Evolutionary conservation across 441 rosid species (phyloP), one percentile per base, ranked within the genome.

Genomic region (Viola pubescens): DNA sequence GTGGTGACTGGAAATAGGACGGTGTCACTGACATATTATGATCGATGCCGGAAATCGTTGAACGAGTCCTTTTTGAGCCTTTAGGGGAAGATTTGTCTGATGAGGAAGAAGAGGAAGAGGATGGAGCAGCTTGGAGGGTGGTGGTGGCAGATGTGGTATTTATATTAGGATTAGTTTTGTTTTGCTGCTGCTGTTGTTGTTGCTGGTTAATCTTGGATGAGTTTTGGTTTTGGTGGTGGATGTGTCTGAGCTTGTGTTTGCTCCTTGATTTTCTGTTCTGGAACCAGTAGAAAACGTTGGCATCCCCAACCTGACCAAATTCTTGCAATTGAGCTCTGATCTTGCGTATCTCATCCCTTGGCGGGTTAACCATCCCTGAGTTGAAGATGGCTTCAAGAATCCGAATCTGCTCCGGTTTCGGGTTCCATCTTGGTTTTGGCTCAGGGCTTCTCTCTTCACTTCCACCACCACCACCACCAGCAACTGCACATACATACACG

Each of bases 371-470:
- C 95, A 94, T 87, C 48, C 99, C 99, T 6, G 99, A 94, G 77
- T 94, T 89, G 63, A 94, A 94, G 67, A 94, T 94, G 7, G 94
- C 85, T 74, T 94, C 99, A n/a, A 94, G 81, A 16, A 94, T 94
- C 47, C 94, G 80, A 66, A 94, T 90, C 73, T 94, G 99, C 79
- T 94, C 97, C 4, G 99, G 97, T 66, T 85, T 94, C 4, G 99
- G 99, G 66, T 94, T 94, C 99, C 97, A 94, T 70, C 99, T 83
- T 0, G 97, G 97, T 67, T 94, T 94, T 13, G 99, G 97, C 75
- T 94, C 99, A 8, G 96, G 96, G n/a, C 88, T 86, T 55, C 91
- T 73, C 77, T 94, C 99, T 59, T 94, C 99, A 58, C 89, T 77
- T 53, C 87, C 97, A 59, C 71, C 42, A 68, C 63, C 80, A 19